A percentile compares a stretch with the other conserved stretches of the same genome.
phyloP scores from a whole-genome alignment of 106 monocot genomes.

The Gastrodia elata region DNA sequence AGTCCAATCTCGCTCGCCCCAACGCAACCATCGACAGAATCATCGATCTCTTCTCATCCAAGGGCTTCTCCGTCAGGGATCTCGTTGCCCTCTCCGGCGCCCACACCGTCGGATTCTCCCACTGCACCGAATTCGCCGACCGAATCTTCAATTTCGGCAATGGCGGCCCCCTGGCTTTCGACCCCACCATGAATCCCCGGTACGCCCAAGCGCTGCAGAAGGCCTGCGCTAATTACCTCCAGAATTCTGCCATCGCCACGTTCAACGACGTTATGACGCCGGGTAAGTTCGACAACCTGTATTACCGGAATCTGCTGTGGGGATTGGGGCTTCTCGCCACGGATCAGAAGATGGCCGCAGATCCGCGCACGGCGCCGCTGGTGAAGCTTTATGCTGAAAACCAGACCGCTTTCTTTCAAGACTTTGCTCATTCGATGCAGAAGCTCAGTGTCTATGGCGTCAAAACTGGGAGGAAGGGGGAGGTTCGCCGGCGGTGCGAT shows the following conservation, averaged over 20 bases:
- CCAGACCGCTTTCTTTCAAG: constrained; percentile 30
- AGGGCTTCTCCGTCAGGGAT: constrained; percentile 33
- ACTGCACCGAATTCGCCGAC: constrained; percentile 40
- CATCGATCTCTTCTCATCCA: constrained; percentile 19
- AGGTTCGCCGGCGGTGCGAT: constrained; percentile 33
- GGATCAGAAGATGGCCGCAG: constrained; percentile 23
- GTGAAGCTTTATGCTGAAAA: constrained; percentile 35
- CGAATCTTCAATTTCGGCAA: constrained; percentile 20
- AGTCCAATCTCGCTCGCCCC: constrained; percentile 18
- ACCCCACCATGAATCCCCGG: constrained; percentile 26
- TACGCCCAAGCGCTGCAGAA: constrained; percentile 27
- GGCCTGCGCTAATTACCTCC: constrained; percentile 27
- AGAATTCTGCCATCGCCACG: constrained; percentile 25
- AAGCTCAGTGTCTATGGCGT: constrained; percentile 30
- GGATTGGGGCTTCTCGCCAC: constrained; percentile 37
- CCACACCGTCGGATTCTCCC: constrained; percentile 58
- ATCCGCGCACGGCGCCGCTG: constrained; percentile 22
- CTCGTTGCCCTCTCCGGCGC: constrained; percentile 44
- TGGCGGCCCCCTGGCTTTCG: constrained; percentile 10
- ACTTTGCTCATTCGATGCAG: constrained; percentile 23
- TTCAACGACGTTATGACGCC: constrained; percentile 41
- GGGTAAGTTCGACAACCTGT: constrained; percentile 37
- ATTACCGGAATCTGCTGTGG: constrained; percentile 30
- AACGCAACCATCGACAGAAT: constrained; percentile 26
- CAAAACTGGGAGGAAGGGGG: constrained; percentile 22